Evolutionary conservation across 345 rosid species (phyloP), one percentile per base, ranked within the genome.

Genomic region (Turnera subulata): DNA sequence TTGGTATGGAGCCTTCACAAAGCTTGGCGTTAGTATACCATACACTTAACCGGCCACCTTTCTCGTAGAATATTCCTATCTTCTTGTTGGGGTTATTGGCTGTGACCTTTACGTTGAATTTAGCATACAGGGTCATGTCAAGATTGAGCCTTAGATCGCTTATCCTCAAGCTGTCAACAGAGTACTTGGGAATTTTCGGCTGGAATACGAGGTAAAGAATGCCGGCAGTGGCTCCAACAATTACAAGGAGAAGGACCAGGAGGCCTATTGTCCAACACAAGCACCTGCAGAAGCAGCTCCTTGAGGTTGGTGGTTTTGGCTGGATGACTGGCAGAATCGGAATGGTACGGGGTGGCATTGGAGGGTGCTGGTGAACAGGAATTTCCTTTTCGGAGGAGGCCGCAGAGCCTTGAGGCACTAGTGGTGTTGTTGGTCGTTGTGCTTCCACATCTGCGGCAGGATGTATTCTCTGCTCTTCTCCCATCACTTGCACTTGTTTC

Each of bases 11-110:
- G 12, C 98, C 98, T 58, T 73, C 69, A 26, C 98, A 88, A 0
- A 91, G 84, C 73, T 68, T 70, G n/a, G 81, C 69, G 37, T 73
- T 71, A 8, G 58, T 47, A 66, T 85, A 83, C 98, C 90, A 88
- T 7, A 91, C 92, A 20, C 80, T 79, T 11, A 88, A 49, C 29
- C 25, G 66, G 1, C 96, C 85, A 22, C 87, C 96, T 53, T 80
- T 76, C 72, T 80, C 87, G 56, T 88, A 88, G 64, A 80, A 86
- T 6, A 91, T 84, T 48, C 96, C 96, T 0, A 91, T 86, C 42
- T 83, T 86, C 58, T 80, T 50, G 82, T 91, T 91, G 2, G 96
- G 96, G 55, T 91, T 91, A 20, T 71, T 75, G 33, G 96, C 96
- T 11, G 91, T 86, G 70, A 91, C 78, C 80, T 81, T 79, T 17